phyloP scores from a whole-genome alignment of 2,329 filamentous ascomycete genomes.

The Davidsoniella virescens region DNA sequence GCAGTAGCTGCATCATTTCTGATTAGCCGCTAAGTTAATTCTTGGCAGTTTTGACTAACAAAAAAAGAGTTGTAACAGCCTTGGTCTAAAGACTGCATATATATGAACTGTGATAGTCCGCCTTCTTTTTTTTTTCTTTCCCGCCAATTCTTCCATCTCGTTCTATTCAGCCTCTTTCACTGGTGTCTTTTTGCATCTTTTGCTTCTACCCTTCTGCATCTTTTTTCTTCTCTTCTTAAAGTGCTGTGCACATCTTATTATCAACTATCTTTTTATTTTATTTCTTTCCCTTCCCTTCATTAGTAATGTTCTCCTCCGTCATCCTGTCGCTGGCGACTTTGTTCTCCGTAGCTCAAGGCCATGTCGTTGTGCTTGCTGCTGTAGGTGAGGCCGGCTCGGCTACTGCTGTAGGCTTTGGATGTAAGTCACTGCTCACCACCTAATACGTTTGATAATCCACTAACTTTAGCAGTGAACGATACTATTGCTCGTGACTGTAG shows the following conservation, averaged over 20 bases:
- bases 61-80: too few relatives aligned
- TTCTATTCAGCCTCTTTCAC: too few relatives aligned
- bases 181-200: too few relatives aligned
- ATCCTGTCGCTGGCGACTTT: conserved; percentile 10
- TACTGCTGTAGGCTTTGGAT: conserved; percentile 32
- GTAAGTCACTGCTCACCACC: conserved; percentile 16
- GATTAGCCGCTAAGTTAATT: too few relatives aligned
- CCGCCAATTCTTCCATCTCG: too few relatives aligned
- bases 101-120: too few relatives aligned
- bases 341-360: conserved; percentile 23
- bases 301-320: conserved; percentile 5
- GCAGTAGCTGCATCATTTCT: too few relatives aligned
- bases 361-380: conserved; percentile 31
- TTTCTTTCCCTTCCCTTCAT: not conserved
- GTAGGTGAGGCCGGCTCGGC: conserved; percentile 27
- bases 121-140: too few relatives aligned
- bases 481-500: conserved; percentile 46
- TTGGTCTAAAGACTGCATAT: too few relatives aligned
- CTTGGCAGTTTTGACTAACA: too few relatives aligned
- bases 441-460: not conserved
- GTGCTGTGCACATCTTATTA: conserved; percentile 1
- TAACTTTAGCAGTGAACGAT: conserved; percentile 27
- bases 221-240: conserved; percentile 1
- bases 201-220: not conserved
- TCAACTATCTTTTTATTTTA: not conserved